Evolutionary conservation across 352 stramenopile genomes (phyloP), one percentile per base, ranked within the genome.

Genomic region (Globisporangium cylindrosporum): DNA sequence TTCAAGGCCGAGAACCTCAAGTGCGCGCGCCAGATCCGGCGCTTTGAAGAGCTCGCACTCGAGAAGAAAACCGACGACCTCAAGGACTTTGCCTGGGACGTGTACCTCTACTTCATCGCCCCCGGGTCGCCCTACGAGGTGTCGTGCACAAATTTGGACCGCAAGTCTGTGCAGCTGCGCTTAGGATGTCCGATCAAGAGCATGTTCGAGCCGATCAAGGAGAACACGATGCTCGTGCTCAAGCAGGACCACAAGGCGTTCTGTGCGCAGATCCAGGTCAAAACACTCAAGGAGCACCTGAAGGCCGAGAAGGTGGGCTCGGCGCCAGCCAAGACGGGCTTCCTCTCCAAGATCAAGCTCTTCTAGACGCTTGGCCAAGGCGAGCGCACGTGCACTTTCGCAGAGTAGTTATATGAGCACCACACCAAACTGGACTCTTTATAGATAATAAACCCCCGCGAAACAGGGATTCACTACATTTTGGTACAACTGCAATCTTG

Each of bases 1-100:
- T 94, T 94, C 72, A 94, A 92, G 63, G 81, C 86, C 29, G 84
- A 93, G 70, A 94, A 94, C 69, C 78, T 94, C 66, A 92, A 94
- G 70, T 94, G 86, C 46, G 84, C 84, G 57, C 83, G 86, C 3
- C 85, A 93, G 67, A 92, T 95, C 72, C 76, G 82, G 36, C 79
- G 82, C 48, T 93, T 92, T 54, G 85, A 95, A 66, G 82, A 92
- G 67, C 79, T 95, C 62, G 82, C 84, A 34, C 62, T 86, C 25
- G 75, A 86, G 65, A 87, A 88, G 59, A 90, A 86, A 64, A 66
- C 74, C 25, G 82, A 91, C 66, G 85, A 90, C 24, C 80, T 93
- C 46, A 95, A 95, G 69, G 79, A 88, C 68, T 92, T 90, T 73
- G 84, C 85, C 6, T 93, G 83, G 83, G 79, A 85, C 53, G 62